Evolutionary conservation across 192 early-diverging fungal genomes (phyloP), one percentile per base, ranked within the genome.

Genomic region (Backusella tarrabulga): DNA sequence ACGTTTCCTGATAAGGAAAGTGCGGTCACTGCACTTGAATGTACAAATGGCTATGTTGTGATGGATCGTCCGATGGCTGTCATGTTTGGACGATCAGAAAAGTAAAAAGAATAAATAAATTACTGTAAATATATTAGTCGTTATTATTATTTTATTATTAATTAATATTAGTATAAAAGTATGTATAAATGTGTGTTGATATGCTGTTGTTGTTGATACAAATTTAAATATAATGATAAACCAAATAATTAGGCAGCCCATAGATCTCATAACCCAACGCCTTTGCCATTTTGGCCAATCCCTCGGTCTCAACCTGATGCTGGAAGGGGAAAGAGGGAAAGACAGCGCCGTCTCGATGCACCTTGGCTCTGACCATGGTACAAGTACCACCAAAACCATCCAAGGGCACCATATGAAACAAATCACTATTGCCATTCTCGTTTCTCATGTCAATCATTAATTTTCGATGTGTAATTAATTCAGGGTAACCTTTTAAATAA

Each of bases 311-410:
- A 4, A 93, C 87, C 69, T 88, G 85, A 68, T 92, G 92, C 36
- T 88, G 85, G 14, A 89, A 87, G 38, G 90, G 84, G 72, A 85
- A 85, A 0, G 88, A 74, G 1, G 92, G 91, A 67, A 92, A 93
- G 4, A 84, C 85, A 32, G 90, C 86, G 6, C 91, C 92, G 32
- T 87, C 85, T 0, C 91, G 90, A 78, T 93, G 92, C 12, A 91
- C 90, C 17, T 81, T 73, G 2, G 90, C 88, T 50, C 87, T 89
- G 32, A 93, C 88, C 36, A 93, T 77, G 1, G 90, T 88, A 72
- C 89, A 91, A 0, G 92, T 90, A 19, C 88, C 90, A 17, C 92
- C 92, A 1, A 92, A 87, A n/a, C 89, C 91, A 73, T 92, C 91
- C 12, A 92, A 69, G 21, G 83, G 84, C 8, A 91, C 83, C 29